Conservation (phyloP, 2,329 filamentous ascomycete genomes). For the Neurospora crassa region DNA sequence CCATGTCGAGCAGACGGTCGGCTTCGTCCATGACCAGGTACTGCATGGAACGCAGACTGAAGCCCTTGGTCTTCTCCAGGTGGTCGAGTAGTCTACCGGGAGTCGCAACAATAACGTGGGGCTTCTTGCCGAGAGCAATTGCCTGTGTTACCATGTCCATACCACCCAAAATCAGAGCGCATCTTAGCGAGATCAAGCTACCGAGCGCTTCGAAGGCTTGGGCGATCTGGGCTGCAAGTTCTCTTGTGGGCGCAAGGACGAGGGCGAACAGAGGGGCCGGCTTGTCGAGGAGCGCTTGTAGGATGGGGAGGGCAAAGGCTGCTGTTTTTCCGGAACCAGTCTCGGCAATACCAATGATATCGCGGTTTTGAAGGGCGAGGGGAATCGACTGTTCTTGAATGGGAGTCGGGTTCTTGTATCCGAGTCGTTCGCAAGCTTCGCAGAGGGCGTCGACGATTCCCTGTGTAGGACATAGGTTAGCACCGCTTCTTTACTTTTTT, state of each 20-base stretch:
- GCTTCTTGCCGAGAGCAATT: conserved; percentile 90
- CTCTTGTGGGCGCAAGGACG: conserved; percentile 83
- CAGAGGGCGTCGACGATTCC: conserved; percentile 81
- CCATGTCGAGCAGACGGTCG: conserved; percentile 82
- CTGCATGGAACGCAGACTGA: conserved; percentile 66
- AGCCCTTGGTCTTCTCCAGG: conserved; percentile 93
- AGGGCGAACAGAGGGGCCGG: conserved; percentile 82
- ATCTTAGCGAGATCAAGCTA: conserved; percentile 77
- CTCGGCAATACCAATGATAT: conserved; percentile 89
- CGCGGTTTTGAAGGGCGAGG: conserved; percentile 64
- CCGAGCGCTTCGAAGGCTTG: conserved; percentile 82
- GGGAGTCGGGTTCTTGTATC: conserved; percentile 78
- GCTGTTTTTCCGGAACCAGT: conserved; percentile 95
- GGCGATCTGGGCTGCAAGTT: conserved; percentile 85
- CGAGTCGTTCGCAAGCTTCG: conserved; percentile 74
- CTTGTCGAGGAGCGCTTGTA: conserved; percentile 82
- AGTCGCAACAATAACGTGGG: conserved; percentile 87
- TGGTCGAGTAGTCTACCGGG: conserved; percentile 79
- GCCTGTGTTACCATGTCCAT: conserved; percentile 92
- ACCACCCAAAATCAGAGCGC: conserved; percentile 79
- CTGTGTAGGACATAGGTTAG: conserved; percentile 25
- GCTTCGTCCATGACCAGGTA: conserved; percentile 95
- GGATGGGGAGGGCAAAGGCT: conserved; percentile 85
- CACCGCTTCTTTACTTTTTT: background rate
- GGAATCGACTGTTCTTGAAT: conserved; percentile 51